phyloP scores from a whole-genome alignment of 139 green algal genomes.

The Tetraselmis striata region DNA sequence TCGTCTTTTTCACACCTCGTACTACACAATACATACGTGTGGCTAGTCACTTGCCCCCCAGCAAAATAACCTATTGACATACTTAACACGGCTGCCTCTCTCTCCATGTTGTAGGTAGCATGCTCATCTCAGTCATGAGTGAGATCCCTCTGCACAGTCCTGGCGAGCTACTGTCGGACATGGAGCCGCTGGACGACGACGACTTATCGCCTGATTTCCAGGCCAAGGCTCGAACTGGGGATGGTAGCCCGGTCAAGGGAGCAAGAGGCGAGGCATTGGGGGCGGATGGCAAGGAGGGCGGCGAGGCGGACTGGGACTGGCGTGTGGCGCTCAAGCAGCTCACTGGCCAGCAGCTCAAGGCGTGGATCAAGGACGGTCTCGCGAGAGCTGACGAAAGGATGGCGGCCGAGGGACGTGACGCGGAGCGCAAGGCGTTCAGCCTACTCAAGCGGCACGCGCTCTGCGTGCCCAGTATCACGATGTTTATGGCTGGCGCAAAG shows the following conservation, averaged over 20 bases:
- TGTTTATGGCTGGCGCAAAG: neutral
- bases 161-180: neutral
- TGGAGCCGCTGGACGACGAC: neutral
- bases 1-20: no score
- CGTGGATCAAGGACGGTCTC: neutral
- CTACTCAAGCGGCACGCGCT: neutral
- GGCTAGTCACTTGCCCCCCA: no score
- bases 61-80: no score
- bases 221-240: neutral
- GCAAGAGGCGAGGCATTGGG: no score
- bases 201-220: neutral
- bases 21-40: no score
- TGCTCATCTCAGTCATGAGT: neutral
- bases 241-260: neutral
- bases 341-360: neutral
- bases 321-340: neutral
- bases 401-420: neutral
- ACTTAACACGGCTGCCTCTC: no score
- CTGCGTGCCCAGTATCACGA: neutral
- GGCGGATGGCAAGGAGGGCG: neutral
- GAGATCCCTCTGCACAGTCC: neutral
- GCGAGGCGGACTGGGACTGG: neutral
- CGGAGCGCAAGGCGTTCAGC: neutral
- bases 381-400: neutral
- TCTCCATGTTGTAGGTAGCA: neutral